phyloP scores from a whole-genome alignment of 805 yeast species.

The Candida sakaeoensis region DNA sequence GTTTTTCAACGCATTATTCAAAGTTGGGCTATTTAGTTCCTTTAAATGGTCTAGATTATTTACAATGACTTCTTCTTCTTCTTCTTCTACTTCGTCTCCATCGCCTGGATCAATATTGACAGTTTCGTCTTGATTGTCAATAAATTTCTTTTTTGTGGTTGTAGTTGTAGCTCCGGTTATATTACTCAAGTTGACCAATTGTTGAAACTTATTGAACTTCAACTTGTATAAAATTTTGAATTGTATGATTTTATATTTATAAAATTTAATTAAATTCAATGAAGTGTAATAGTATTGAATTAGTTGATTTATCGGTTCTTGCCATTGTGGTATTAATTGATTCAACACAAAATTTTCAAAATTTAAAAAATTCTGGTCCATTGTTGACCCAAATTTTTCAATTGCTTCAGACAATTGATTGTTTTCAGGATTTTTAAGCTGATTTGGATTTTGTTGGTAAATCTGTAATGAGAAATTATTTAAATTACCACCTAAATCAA shows the following conservation, averaged over 20 bases:
- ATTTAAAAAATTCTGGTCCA: constrained; percentile 49
- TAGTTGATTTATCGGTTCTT: constrained; percentile 49
- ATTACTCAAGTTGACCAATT: constrained; percentile 26
- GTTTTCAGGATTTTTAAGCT: constrained; percentile 3
- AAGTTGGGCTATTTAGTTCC: constrained; percentile 37
- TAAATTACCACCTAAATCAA: constrained; percentile 55
- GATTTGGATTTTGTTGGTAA: constrained; percentile 16
- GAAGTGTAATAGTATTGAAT: constrained; percentile 42
- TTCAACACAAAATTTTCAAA: constrained; percentile 42
- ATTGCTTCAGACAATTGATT: constrained; percentile 30
- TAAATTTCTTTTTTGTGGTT: background rate
- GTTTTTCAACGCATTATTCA: constrained; percentile 30
- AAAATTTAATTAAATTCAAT: constrained; percentile 43
- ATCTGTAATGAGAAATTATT: constrained; percentile 51
- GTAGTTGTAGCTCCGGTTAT: constrained; percentile 8
- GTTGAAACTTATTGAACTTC: constrained; percentile 36
- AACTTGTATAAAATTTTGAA: constrained; percentile 38
- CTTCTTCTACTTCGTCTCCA: constrained; percentile 2
- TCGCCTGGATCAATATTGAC: background rate
- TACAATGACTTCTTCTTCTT: constrained; percentile 1
- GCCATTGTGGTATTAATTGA: constrained; percentile 39
- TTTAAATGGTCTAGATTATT: constrained; percentile 25
- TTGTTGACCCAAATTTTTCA: constrained; percentile 51
- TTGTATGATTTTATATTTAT: constrained; percentile 52
- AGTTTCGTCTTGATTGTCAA: background rate